Conservation (phyloP, 2,329 filamentous ascomycete species). For the Cyphellophora attinorum region DNA sequence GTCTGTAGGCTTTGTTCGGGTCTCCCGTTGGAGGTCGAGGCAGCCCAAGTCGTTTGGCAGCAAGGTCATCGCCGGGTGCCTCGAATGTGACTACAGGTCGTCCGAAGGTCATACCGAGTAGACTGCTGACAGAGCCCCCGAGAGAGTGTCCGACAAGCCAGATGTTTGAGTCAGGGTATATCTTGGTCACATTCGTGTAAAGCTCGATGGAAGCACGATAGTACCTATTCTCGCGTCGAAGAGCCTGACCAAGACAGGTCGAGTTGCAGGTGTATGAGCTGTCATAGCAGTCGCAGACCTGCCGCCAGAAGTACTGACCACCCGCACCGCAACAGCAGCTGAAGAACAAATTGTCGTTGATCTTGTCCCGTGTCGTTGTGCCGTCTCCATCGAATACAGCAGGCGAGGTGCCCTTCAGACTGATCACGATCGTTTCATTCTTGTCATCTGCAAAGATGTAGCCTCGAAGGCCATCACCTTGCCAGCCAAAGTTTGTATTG, state of each 20-base stretch:
- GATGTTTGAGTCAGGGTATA: constrained; percentile 75
- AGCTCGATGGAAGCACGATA: constrained; percentile 83
- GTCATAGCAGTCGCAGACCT: constrained; percentile 88
- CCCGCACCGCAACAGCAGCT: constrained; percentile 96
- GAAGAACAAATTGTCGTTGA: constrained; percentile 96
- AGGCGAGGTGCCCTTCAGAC: constrained; percentile 80
- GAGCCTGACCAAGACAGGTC: constrained; percentile 69
- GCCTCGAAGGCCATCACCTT: constrained; percentile 75
- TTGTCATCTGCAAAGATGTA: constrained; percentile 83
- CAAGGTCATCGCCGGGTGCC: constrained; percentile 81
- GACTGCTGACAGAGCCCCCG: constrained; percentile 78
- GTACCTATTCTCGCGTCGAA: constrained; percentile 78
- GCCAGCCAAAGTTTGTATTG: constrained; percentile 86
- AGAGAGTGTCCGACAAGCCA: constrained; percentile 92
- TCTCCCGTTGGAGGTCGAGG: constrained; percentile 73
- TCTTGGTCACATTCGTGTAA: constrained; percentile 80
- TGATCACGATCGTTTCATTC: constrained; percentile 83
- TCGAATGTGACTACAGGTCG: constrained; percentile 87
- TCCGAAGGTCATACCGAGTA: constrained; percentile 85
- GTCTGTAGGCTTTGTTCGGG: constrained; percentile 59
- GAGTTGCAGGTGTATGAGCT: constrained; percentile 84
- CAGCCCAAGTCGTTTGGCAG: constrained; percentile 73
- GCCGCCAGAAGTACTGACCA: constrained; percentile 78
- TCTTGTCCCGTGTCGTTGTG: constrained; percentile 93
- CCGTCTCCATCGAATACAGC: constrained; percentile 95